phyloP scores from a whole-genome alignment of 306 rosid genomes.

The Trifolium subterraneum region DNA sequence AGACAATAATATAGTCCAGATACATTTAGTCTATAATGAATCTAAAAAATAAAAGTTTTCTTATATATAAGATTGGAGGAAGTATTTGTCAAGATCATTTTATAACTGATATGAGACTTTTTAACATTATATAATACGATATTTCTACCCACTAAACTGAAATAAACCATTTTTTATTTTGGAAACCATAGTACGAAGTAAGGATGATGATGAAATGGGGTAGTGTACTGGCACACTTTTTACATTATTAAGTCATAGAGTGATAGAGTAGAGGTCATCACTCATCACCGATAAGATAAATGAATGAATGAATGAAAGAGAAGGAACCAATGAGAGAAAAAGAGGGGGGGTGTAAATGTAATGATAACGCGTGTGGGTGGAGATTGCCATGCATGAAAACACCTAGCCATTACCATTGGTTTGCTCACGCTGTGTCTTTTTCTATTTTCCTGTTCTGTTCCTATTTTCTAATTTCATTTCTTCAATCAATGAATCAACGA shows the following conservation, averaged over 20 bases:
- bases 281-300: background rate
- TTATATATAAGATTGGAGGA: too few relatives aligned
- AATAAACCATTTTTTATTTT: too few relatives aligned
- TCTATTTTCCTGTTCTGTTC: background rate
- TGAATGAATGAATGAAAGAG: background rate
- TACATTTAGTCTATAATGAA: too few relatives aligned
- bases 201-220: background rate
- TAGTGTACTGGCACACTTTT: background rate
- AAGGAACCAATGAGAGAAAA: conserved; percentile 49
- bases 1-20: too few relatives aligned
- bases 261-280: background rate
- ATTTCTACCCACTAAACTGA: too few relatives aligned
- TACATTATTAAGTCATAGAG: background rate
- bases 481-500: background rate
- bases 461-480: too few relatives aligned
- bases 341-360: background rate
- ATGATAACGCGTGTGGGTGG: conserved; percentile 55
- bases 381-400: conserved; percentile 80
- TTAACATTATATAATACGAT: too few relatives aligned
- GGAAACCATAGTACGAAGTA: too few relatives aligned
- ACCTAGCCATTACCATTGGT: conserved; percentile 63
- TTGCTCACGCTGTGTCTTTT: conserved; percentile 46
- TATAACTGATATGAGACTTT: too few relatives aligned
- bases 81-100: too few relatives aligned
- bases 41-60: too few relatives aligned